phyloP scores from a whole-genome alignment of 495 filamentous ascomycete species.

The Penicillium argentinense region DNA sequence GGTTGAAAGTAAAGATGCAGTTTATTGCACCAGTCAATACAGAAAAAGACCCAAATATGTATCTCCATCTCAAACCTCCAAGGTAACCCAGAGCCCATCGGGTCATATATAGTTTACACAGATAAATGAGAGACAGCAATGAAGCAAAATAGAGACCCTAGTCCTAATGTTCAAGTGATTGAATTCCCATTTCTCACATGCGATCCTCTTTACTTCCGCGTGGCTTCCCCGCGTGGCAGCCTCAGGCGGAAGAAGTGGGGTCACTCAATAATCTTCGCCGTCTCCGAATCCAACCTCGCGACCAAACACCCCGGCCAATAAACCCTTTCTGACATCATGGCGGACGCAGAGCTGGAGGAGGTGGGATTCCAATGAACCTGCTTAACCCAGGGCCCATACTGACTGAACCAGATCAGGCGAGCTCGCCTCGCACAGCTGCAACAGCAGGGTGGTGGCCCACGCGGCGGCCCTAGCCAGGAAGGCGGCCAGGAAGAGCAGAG shows the following conservation, averaged over 20 bases:
- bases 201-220: too few species aligned
- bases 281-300: background rate
- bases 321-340: slow-evolving; percentile 53
- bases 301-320: slow-evolving; percentile 1
- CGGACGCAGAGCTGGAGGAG: slow-evolving; percentile 84
- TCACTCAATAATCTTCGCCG: slow-evolving; percentile 12
- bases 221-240: slow-evolving; percentile 22
- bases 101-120: too few species aligned
- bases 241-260: slow-evolving; percentile 28
- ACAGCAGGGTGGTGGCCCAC: slow-evolving; percentile 55
- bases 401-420: slow-evolving; percentile 66
- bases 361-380: slow-evolving; percentile 36
- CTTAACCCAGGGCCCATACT: background rate
- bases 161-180: too few species aligned
- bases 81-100: too few species aligned
- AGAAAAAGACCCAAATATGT: too few species aligned
- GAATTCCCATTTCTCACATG: too few species aligned
- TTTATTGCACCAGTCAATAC: too few species aligned
- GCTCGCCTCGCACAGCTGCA: slow-evolving; percentile 91
- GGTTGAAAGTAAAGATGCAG: too few species aligned
- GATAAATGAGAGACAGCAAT: too few species aligned
- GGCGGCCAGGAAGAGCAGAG: slow-evolving; percentile 63
- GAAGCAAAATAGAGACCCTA: background rate
- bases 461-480: slow-evolving; percentile 44
- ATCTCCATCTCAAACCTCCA: too few species aligned